Base-by-base conservation (phyloP, 1,284 basidiomycete genomes). In the Salmacisia buchloeana region DNA sequence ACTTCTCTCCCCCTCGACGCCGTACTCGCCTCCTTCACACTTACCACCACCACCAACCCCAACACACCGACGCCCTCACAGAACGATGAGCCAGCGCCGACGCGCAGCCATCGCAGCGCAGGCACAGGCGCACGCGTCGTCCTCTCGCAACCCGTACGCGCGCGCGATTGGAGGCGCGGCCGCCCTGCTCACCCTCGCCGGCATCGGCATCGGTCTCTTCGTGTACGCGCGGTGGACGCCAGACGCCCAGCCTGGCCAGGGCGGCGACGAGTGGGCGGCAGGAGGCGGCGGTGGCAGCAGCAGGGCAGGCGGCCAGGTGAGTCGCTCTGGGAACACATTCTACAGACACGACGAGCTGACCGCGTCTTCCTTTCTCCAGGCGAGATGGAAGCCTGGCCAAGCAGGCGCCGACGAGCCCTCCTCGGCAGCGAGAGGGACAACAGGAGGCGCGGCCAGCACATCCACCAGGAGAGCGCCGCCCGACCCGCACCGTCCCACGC, bases 401-500 rank as follows among this genome's bases (percentile, higher is more conserved):
- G 15, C 18, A 43, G 41, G 12, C 10, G 15, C 7, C 41, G 10
- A 12, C 41, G n/a, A 43, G 41, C 12, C 36, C 36, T 9, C 7
- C 7, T 38, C 35, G 15, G 35, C 35, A 38, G 35, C 35, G 35
- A 7, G 9, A 38, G 35, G 9, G 15, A 38, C 35, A 38, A 15
- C 9, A 7, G 36, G 10, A 38, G 36, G 36, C 9, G 36, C 36
- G 18, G 36, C 10, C 18, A 18, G 18, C 10, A 9, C 9, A 18
- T 18, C 36, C 9, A 18, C 36, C 36, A 38, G 36, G 18, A 18
- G 36, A 21, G 4, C 39, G 5, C 15, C 23, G 39, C 18, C 39
- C 18, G 39, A 21, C 15, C 39, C 39, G 39, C 18, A 5, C 6
- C 57, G 62, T 13, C 63, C 63, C n/a, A 57, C 62, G 12, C 34